Base-by-base conservation (phyloP, 768 basidiomycete species). In the Russula sp. region DNA sequence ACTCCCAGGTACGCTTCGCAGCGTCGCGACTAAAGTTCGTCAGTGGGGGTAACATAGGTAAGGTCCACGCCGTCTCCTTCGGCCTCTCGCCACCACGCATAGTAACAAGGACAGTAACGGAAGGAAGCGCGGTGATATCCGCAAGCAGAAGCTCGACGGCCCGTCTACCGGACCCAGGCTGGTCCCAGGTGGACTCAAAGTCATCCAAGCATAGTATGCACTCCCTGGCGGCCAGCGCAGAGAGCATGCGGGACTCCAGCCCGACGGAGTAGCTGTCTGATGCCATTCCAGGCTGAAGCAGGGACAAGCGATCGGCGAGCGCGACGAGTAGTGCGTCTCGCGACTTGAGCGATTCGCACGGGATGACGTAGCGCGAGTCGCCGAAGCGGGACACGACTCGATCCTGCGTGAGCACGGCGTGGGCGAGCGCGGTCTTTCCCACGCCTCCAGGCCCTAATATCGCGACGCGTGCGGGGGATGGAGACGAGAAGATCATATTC, bases 171-270 rank as follows among this genome's bases (percentile, higher is more conserved):
- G 56, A 29, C 18, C 46, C 59, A 8, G 57, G 61, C 46, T 67
- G 65, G 59, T 74, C 69, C 76, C 75, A 76, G 5, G 73, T 70
- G 6, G 76, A 75, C 67, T 78, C 77, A 56, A 78, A 75, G 56
- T 77, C 75, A 57, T 78, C 76, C 9, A 78, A 66, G 25, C 77
- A 59, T 22, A 78, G 36, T 25, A 77, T 48, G 8, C 72, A 63
- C 7, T 68, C 71, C 4, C 67, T 65, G n/a, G 62, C 65, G 10
- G 68, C 61, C 7, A 64, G 34, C 16, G 32, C 47, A 0, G 63
- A 61, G 11, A 56, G 22, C 16, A 64, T 49, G 8, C 46, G 59
- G 36, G 45, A 38, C 16, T 64, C 63, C 32, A 61, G 42, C 11
- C 51, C 52, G 11, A 38, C 59, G 25, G 42, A 18, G 29, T 41